Base-by-base conservation (phyloP, 768 basidiomycete species). In the Russula dissimulans region DNA sequence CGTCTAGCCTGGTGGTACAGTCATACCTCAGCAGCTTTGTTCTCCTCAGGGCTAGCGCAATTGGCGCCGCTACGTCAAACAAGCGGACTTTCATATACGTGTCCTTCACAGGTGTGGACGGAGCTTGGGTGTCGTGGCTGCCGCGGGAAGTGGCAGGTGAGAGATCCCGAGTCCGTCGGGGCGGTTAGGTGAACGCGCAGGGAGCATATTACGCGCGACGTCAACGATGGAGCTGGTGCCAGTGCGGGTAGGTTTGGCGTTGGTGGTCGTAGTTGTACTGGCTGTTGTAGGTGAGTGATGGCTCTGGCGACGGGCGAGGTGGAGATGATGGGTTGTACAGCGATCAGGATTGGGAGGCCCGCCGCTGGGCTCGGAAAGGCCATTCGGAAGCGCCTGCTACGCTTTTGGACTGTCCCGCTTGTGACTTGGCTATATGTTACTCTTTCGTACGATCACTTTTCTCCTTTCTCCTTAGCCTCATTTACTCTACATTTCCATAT, bases 161-260 rank as follows among this genome's bases (percentile, higher is more conserved):
- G 49, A 12, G 17, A 56, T 45, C 12, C 42, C 54, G n/a, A 50
- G 59, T 18, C 59, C 60, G 29, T 52, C 72, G 65, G 29, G 83
- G 68, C 10, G 73, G 67, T 3, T 85, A 83, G n/a, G 81, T 67
- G 5, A 84, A 69, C 2, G 84, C 87, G 4, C 84, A 86, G 11
- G 84, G 73, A 79, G 89, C 85, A 38, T 79, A 82, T 46, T 43
- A 0, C 85, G 75, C 0, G 91, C 79, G 17, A 73, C 79, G 8
- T 89, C 71, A 45, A 93, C 78, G 14, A 60, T 42, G 22, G 54
- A 45, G 0, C 81, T 78, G 46, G 73, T 75, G 66, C 62, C 12
- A 11, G 39, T 12, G 36, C 81, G 78, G 46, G 73, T 75, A 65
- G 61, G 7, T 15, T 17, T 12, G 2, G 43, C 71, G 51, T 60